Conservation (phyloP, 1,139 yeast species). For the Debaryomycetaceae sp. region DNA sequence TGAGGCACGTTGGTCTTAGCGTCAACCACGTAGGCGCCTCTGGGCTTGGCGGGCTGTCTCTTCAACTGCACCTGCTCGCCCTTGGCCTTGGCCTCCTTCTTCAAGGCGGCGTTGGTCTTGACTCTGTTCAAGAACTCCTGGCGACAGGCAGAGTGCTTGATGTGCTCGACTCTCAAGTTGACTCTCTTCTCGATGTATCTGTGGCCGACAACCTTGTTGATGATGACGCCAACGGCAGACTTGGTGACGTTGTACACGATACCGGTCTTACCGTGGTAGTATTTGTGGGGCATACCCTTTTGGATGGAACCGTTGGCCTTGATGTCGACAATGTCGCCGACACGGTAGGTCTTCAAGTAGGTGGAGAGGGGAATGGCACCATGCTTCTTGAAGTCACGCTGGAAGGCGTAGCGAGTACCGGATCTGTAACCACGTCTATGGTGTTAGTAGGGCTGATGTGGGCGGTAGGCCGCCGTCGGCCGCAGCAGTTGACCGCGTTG, state of each 20-base stretch:
- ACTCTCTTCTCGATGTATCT: slow-evolving; percentile 98
- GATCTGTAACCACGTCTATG: slow-evolving; percentile 98
- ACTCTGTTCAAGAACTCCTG: slow-evolving; percentile 98
- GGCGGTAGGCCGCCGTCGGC: no score
- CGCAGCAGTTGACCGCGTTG: no score
- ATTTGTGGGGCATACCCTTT: slow-evolving; percentile 99
- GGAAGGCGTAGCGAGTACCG: slow-evolving; percentile 99
- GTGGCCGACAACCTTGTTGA: slow-evolving; percentile 98
- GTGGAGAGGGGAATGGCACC: slow-evolving; percentile 93
- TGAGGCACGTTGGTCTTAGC: slow-evolving; percentile 82
- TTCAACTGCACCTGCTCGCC: slow-evolving; percentile 90
- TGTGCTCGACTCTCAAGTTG: slow-evolving; percentile 97
- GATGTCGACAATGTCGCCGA: slow-evolving; percentile 99
- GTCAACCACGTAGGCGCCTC: slow-evolving; percentile 81
- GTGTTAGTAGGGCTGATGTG: slow-evolving; percentile 19
- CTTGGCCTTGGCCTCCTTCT: slow-evolving; percentile 90
- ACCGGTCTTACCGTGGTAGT: slow-evolving; percentile 99
- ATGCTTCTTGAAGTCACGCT: slow-evolving; percentile 98
- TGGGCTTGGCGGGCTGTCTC: slow-evolving; percentile 99
- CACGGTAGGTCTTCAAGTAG: slow-evolving; percentile 96
- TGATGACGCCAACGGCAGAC: slow-evolving; percentile 95
- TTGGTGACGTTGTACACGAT: slow-evolving; percentile 97
- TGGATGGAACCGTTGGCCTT: slow-evolving; percentile 99
- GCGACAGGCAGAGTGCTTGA: slow-evolving; percentile 99
- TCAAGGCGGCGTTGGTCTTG: slow-evolving; percentile 90